These are phyloP conservation scores for Conringia planisiliqua DNA, from an alignment of 345 rosid genomes.

Conservation along the genomic window DNA sequence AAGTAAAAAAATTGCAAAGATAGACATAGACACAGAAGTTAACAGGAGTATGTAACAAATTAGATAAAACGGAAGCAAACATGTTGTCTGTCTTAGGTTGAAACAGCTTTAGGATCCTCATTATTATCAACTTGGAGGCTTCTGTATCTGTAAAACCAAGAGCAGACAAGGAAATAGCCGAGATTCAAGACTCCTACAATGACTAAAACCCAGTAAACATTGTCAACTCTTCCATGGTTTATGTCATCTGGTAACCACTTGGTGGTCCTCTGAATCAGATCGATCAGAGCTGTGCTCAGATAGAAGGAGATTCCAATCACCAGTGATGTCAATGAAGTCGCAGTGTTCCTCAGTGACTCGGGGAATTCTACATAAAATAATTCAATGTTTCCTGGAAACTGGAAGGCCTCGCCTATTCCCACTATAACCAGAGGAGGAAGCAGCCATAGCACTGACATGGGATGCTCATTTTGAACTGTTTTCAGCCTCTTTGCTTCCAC, in stretches of 20 bases:
- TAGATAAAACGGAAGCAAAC: not conserved
- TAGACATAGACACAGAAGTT: not conserved
- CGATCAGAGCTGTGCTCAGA: slow-evolving; percentile 39
- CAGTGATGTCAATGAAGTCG: slow-evolving; percentile 47
- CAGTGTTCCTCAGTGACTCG: slow-evolving; percentile 31
- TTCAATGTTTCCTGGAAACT: slow-evolving; percentile 39
- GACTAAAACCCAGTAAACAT: slow-evolving; percentile 45
- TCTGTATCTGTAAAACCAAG: slow-evolving; percentile 35
- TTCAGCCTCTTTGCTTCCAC: slow-evolving; percentile 47
- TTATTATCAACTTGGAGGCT: slow-evolving; percentile 5
- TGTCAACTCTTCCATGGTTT: slow-evolving; percentile 47
- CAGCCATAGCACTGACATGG: slow-evolving; percentile 49
- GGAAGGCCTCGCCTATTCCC: slow-evolving; percentile 54
- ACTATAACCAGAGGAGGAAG: slow-evolving; percentile 40
- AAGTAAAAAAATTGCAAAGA: not conserved
- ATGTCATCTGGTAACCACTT: slow-evolving; percentile 56
- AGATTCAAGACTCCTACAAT: slow-evolving; percentile 41
- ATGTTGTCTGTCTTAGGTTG: not conserved
- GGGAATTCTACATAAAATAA: slow-evolving; percentile 54
- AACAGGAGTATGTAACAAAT: not conserved
- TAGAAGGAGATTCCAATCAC: slow-evolving; percentile 39
- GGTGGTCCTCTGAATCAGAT: slow-evolving; percentile 39
- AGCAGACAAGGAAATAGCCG: slow-evolving; percentile 43
- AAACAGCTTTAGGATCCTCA: not conserved
- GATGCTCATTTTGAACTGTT: slow-evolving; percentile 15